Conservation (phyloP, 768 basidiomycete genomes). For the Pulveroboletus sp. region DNA sequence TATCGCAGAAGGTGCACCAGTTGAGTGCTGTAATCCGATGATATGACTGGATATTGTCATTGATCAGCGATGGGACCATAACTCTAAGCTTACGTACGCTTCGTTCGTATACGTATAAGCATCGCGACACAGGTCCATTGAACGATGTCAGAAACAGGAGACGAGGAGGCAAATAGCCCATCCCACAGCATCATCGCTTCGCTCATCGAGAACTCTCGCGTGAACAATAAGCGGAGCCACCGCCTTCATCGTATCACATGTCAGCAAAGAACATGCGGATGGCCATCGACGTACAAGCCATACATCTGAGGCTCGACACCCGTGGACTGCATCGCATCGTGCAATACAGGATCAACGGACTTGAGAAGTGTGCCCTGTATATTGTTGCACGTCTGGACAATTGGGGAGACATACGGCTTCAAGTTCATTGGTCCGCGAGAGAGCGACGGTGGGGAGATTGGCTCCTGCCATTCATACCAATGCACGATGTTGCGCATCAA, state of each 20-base stretch:
- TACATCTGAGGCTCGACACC: conserved; percentile 96
- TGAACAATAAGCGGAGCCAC: conserved; percentile 91
- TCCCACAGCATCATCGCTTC: conserved; percentile 94
- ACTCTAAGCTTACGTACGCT: conserved; percentile 63
- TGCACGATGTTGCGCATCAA: conserved; percentile 76
- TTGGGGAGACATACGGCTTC: conserved; percentile 73
- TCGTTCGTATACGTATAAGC: conserved; percentile 90
- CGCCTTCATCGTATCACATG: conserved; percentile 47
- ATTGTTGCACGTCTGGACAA: conserved; percentile 75
- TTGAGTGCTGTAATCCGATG: conserved; percentile 82
- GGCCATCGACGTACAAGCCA: conserved; percentile 66
- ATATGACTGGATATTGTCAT: conserved; percentile 55
- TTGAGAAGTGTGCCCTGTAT: conserved; percentile 74
- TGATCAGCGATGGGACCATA: not conserved
- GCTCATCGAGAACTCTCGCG: conserved; percentile 79
- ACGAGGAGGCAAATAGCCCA: conserved; percentile 78
- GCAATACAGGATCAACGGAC: conserved; percentile 74
- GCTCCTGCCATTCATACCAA: conserved; percentile 75
- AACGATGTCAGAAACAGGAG: conserved; percentile 70
- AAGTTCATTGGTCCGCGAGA: conserved; percentile 41
- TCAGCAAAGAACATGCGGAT: conserved; percentile 11
- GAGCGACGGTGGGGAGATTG: conserved; percentile 24
- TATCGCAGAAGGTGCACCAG: conserved; percentile 84
- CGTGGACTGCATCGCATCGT: conserved; percentile 66
- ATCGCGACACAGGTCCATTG: conserved; percentile 91